Conservation (phyloP, 176 grass and related monocot species). For the Eleusine indica region DNA sequence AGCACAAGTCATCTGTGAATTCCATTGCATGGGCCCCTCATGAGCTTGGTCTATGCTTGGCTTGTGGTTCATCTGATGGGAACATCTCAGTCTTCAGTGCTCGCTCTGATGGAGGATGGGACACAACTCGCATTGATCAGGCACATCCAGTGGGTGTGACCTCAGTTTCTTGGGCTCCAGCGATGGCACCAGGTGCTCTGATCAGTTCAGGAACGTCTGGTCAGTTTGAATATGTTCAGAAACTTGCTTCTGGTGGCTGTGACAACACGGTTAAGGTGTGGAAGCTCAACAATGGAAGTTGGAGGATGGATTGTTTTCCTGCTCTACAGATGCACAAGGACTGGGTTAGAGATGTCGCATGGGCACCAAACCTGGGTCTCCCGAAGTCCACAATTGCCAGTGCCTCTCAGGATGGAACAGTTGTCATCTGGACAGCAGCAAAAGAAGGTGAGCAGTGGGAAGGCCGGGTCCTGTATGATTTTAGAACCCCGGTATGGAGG, state of each 20-base stretch:
- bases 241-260: conserved; percentile 73
- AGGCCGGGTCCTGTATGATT: conserved; percentile 65
- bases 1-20: conserved; percentile 78
- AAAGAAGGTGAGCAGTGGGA: conserved; percentile 83
- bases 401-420: conserved; percentile 81
- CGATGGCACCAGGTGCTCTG: conserved; percentile 57
- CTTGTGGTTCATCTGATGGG: conserved; percentile 74
- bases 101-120: conserved; percentile 71
- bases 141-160: conserved; percentile 75
- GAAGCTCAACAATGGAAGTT: conserved; percentile 70
- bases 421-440: conserved; percentile 68
- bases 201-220: conserved; percentile 56
- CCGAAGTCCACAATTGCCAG: conserved; percentile 78
- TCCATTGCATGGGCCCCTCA: conserved; percentile 80
- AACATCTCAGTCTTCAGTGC: conserved; percentile 77
- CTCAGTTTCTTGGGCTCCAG: conserved; percentile 69
- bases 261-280: conserved; percentile 84
- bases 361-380: conserved; percentile 76
- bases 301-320: conserved; percentile 82
- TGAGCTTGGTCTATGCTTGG: conserved; percentile 70
- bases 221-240: conserved; percentile 68
- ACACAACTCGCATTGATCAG: conserved; percentile 68
- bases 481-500: conserved; percentile 73
- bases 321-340: conserved; percentile 73
- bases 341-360: conserved; percentile 69